A percentile compares a stretch with the other conserved stretches of the same genome.
phyloP scores from a whole-genome alignment of 2,329 filamentous ascomycete genomes.

The Aureobasidium sp. region DNA sequence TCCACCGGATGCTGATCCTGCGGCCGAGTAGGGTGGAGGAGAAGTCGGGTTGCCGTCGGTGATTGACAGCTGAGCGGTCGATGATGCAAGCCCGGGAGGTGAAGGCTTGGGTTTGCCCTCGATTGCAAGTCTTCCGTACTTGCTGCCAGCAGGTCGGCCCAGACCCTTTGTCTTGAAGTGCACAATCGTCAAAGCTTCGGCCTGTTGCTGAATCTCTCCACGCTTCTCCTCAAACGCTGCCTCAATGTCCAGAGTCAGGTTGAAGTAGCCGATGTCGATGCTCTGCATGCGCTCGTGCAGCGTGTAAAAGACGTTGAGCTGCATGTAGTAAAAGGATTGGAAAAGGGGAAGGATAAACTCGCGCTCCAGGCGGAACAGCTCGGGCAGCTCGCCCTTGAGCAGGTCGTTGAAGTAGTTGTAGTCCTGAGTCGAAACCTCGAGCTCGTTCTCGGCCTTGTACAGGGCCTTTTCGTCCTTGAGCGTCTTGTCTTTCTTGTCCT shows the following conservation, averaged over 20 bases:
- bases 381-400: slow-evolving; percentile 89
- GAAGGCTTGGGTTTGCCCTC: slow-evolving; percentile 21
- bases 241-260: slow-evolving; percentile 81
- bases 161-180: slow-evolving; percentile 76
- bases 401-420: slow-evolving; percentile 98
- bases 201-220: slow-evolving; percentile 73
- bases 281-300: slow-evolving; percentile 96
- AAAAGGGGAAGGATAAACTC: slow-evolving; percentile 96
- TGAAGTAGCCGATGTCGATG: slow-evolving; percentile 96
- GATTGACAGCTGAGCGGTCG: slow-evolving; percentile 2
- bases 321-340: slow-evolving; percentile 99
- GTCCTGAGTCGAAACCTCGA: slow-evolving; percentile 86
- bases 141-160: slow-evolving; percentile 22
- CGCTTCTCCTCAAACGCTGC: slow-evolving; percentile 85
- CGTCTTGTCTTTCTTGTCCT: slow-evolving; percentile 95
- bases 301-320: slow-evolving; percentile 98
- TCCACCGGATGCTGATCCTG: not conserved
- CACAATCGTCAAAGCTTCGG: slow-evolving; percentile 76
- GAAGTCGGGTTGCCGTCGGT: slow-evolving; percentile 21
- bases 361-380: slow-evolving; percentile 78
- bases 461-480: slow-evolving; percentile 96
- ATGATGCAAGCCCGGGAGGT: slow-evolving; percentile 12
- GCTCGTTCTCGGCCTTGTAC: slow-evolving; percentile 88
- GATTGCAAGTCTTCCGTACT: slow-evolving; percentile 25
- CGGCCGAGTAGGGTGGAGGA: slow-evolving; percentile 32